Base-by-base conservation (phyloP, 129 eudicot species). In the Tagetes patula region DNA sequence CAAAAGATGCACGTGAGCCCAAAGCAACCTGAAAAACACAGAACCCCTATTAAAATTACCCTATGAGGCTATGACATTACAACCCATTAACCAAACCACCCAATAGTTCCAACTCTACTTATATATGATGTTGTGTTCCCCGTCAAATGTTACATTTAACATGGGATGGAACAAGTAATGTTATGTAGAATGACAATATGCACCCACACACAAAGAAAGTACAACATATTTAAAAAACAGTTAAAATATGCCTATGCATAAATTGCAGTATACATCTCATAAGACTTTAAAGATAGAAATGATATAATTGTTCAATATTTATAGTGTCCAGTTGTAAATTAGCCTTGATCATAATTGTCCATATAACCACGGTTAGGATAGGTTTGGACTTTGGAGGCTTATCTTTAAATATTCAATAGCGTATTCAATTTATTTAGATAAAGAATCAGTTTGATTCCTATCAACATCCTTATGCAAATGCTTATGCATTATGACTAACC, bases 261-360 rank as follows among this genome's bases (percentile, higher is more conserved):
- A 30, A 55, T 27, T 55, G 37, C 36, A 55, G 34, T 27, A 55
- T 6, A 8, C 9, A 49, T 49, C 55, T n/a, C 5, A 3, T 55
- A 27, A 31, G 6, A 58, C 39, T 30, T 8, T 8, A 56, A 56
- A 58, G 8, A 58, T 58, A n/a, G 14, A 27, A 8, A 31, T 31
- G 64, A 58, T 58, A 32, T 31, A 58, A 9, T 58, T 32, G n/a
- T 58, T 58, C 64, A 58, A 58, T 32, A 10, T 9, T 58, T 58
- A 54, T 54, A 5, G 60, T 54, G 10, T 14, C 60, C 34, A 7
- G 10, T 4, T 20, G 60, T 54, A 54, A 54, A 54, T 54, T 31
- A 58, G 39, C 39, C 40, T 58, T 58, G 40, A 31, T 58, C 7
- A 58, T n/a, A 54, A 54, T 58, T 10, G 6, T 32, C 40, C 64